Base-by-base conservation (phyloP, 2,329 filamentous ascomycete genomes). In the Capronia epimyces region DNA sequence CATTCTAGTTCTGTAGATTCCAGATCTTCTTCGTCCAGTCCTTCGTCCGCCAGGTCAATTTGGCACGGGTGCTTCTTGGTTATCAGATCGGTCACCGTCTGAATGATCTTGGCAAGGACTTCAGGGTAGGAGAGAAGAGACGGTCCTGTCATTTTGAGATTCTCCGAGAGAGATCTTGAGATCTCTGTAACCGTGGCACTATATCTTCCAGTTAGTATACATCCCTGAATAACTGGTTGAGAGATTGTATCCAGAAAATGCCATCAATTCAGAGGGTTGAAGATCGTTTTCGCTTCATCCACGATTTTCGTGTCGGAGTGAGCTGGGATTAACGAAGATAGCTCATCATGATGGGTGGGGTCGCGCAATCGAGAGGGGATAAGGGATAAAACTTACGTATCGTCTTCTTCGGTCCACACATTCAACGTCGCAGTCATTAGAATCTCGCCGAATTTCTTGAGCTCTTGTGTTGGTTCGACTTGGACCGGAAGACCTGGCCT, bases 1-100 rank as follows among this genome's bases (percentile, higher is more conserved):
- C 93, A 97, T 75, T 97, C 93, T 64, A 95, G 95, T 73, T 98
- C 93, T 2, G 91, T 95, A 24, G 86, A 86, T 66, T 89, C 91
- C 43, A 82, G 75, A 49, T 86, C 81, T 8, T 83, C 75, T n/a
- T 83, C 82, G 49, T 82, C 78, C 56, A 85, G 81, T 61, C 91
- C 89, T 49, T 87, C 86, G 55, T 88, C 84, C 40, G 86, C 87
- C 18, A 94, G 81, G 65, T 96, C 91, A 65, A 91, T 82, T 72
- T 98, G 93, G 75, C 89, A 96, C 50, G 87, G 84, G 72, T 98
- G 93, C 56, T 87, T 84, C 71, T 91, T 90, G 57, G 85, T 91
- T 64, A 97, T 85, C 65, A 97, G 83, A 43, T 86, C 77, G 54
- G 82, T 78, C 50, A 96, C 72, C 52, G 87, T 81, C 24, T 86